Base-by-base conservation (phyloP, 2,329 filamentous ascomycete species). In the Ascochyta clinopodiicola region DNA sequence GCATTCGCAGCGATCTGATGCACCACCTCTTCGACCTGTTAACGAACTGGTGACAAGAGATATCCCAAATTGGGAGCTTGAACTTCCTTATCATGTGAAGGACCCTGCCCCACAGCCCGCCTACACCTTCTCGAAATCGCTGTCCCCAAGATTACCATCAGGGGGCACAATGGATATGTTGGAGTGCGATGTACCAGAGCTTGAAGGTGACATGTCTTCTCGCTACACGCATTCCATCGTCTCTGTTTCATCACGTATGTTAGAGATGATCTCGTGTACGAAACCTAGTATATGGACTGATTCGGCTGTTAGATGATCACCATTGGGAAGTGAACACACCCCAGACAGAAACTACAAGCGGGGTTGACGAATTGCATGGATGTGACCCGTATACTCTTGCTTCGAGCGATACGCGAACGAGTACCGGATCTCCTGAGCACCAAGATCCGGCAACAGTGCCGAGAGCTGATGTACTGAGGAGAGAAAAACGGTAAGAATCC, bases 101-200 rank as follows among this genome's bases (percentile, higher is more conserved):
- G 71, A 75, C 35, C 65, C 70, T 5, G 49, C 60, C 38, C 34
- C 68, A 40, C 71, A 74, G 36, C 72, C 72, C 13, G 46, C 58
- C 5, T 74, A 66, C 64, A 73, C 67, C 21, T 71, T 67, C 36
- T 63, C 69, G 13, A 64, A 60, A 15, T 64, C 70, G n/a, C 55
- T 75, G 19, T 67, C 68, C 12, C 50, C 67, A 7, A 72, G 48
- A 4, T 54, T 75, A 7, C 71, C 74, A 27, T 76, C 74, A 19
- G 71, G 71, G 17, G 68, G 64, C 35, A 59, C 70, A 13, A 44
- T 74, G 15, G 72, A 75, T 50, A 46, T 63, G 8, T 62, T 64
- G 9, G 59, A 64, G 21, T 61, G 60, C 51, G 64, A 70, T 37
- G 59, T 71, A 10, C 67, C 66, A 9, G 71, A 73, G 45, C 52